Conservation (phyloP, 2,329 filamentous ascomycete species). For the Talaromyces rugulosus region DNA sequence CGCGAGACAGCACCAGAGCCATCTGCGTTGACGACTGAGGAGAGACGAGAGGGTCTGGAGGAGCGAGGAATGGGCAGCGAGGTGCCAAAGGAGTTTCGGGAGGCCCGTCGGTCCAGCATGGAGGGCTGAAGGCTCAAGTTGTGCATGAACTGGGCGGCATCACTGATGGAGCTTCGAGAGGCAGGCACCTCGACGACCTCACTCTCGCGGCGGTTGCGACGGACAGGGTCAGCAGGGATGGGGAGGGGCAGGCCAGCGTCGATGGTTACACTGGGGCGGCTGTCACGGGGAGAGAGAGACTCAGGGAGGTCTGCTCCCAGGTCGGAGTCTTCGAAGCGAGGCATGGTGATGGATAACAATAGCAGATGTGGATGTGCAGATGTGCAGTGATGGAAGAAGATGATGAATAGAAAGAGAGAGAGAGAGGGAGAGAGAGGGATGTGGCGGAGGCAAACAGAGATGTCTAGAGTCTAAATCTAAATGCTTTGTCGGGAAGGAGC, state of each 20-base stretch:
- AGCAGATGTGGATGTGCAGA: slow-evolving; percentile 4
- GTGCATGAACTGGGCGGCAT: slow-evolving; percentile 68
- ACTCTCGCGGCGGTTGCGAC: slow-evolving; percentile 32
- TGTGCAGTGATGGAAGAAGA: slow-evolving; percentile 2
- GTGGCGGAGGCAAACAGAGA: background rate
- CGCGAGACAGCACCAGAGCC: slow-evolving; percentile 53
- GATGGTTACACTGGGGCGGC: slow-evolving; percentile 18
- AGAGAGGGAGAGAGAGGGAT: background rate
- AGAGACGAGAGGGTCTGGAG: slow-evolving; percentile 65
- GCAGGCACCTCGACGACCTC: slow-evolving; percentile 67
- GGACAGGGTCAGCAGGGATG: slow-evolving; percentile 35
- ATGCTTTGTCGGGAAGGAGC: background rate
- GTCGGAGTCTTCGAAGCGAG: slow-evolving; percentile 57
- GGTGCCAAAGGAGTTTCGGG: slow-evolving; percentile 71
- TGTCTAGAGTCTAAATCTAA: background rate
- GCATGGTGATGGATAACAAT: slow-evolving; percentile 45
- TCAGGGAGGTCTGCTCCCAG: slow-evolving; percentile 40
- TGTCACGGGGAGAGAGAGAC: slow-evolving; percentile 24
- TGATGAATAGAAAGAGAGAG: background rate
- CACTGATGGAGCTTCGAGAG: slow-evolving; percentile 62
- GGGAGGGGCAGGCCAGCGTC: slow-evolving; percentile 23
- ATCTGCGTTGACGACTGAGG: slow-evolving; percentile 54
- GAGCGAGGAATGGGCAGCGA: slow-evolving; percentile 68
- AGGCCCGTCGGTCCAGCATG: slow-evolving; percentile 62
- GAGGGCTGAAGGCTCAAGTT: slow-evolving; percentile 65